These are phyloP conservation scores for Candida gigantensis DNA, from an alignment of 1,139 yeast species.

Conservation along the genomic window DNA sequence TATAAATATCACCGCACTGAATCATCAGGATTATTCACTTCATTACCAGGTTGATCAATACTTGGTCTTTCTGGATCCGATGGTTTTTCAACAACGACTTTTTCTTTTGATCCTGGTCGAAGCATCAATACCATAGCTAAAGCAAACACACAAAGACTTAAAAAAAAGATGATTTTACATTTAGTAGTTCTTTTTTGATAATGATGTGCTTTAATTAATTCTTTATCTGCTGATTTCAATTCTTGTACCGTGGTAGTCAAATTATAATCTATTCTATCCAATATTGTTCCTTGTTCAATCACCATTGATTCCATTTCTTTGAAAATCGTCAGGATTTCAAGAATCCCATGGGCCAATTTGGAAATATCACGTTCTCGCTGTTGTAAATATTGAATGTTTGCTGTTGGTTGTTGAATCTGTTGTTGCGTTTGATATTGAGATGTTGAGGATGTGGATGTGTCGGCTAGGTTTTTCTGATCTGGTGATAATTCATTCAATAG, in stretches of 20 bases:
- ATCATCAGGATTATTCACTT: slow-evolving; percentile 11
- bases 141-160: slow-evolving; percentile 70
- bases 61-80: slow-evolving; percentile 9
- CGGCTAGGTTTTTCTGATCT: not conserved
- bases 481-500: slow-evolving; percentile 10
- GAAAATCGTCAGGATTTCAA: slow-evolving; percentile 90
- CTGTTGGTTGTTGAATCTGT: slow-evolving; percentile 40
- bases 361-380: slow-evolving; percentile 89
- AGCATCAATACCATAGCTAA: slow-evolving; percentile 70
- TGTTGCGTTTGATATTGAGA: slow-evolving; percentile 23
- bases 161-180: slow-evolving; percentile 79
- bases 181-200: slow-evolving; percentile 90
- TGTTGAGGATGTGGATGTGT: slow-evolving; percentile 38
- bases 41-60: slow-evolving; percentile 8
- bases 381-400: slow-evolving; percentile 49
- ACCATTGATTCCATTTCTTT: slow-evolving; percentile 90
- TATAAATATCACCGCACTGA: too few relatives aligned
- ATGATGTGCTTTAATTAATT: slow-evolving; percentile 70
- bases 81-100: slow-evolving; percentile 20
- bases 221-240: slow-evolving; percentile 74
- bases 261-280: slow-evolving; percentile 92
- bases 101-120: slow-evolving; percentile 49
- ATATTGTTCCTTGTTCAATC: slow-evolving; percentile 91
- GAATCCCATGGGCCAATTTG: slow-evolving; percentile 87
- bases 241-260: slow-evolving; percentile 76